A percentile compares a stretch with the other conserved stretches of the same genome.
These are phyloP conservation scores for Rubia peregrina DNA, from an alignment of 305 asterid genomes.

Conservation along the genomic window DNA sequence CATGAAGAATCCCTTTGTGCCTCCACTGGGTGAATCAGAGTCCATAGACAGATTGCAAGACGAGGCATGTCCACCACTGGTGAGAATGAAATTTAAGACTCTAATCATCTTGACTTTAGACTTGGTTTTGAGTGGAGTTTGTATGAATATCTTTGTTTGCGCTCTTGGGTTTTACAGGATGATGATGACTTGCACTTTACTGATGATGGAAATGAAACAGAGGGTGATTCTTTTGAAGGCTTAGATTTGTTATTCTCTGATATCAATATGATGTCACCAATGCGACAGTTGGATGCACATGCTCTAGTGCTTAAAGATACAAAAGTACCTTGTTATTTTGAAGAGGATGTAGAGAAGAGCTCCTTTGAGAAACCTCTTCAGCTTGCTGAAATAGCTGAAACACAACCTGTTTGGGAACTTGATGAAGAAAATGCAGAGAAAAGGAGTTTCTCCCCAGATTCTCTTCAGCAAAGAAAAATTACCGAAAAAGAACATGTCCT, in stretches of 20 bases:
- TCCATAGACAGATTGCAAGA: neutral
- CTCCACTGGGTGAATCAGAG: slow-evolving; percentile 1
- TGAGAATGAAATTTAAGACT: neutral
- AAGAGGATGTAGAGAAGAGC: neutral
- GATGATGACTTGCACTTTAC: neutral
- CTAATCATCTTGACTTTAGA: neutral
- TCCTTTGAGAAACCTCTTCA: slow-evolving; percentile 2
- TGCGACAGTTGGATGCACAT: neutral
- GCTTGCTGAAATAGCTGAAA: slow-evolving; percentile 1
- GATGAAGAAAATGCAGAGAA: neutral
- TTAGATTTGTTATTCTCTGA: slow-evolving; percentile 7
- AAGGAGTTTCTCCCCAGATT: neutral
- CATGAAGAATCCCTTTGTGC: slow-evolving; percentile 9
- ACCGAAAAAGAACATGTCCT: neutral
- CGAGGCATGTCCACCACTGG: neutral
- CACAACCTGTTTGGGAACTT: neutral
- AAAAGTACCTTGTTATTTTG: neutral
- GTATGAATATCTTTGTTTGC: neutral
- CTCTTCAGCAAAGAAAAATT: neutral
- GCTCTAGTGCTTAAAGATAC: neutral
- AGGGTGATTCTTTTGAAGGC: slow-evolving; percentile 2
- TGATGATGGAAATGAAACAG: neutral
- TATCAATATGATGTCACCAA: slow-evolving; percentile 2
- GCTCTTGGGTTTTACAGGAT: neutral
- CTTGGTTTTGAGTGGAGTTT: neutral